These are phyloP conservation scores for Pisolithus orientalis DNA, from an alignment of 768 basidiomycete species.

Conservation along the genomic window DNA sequence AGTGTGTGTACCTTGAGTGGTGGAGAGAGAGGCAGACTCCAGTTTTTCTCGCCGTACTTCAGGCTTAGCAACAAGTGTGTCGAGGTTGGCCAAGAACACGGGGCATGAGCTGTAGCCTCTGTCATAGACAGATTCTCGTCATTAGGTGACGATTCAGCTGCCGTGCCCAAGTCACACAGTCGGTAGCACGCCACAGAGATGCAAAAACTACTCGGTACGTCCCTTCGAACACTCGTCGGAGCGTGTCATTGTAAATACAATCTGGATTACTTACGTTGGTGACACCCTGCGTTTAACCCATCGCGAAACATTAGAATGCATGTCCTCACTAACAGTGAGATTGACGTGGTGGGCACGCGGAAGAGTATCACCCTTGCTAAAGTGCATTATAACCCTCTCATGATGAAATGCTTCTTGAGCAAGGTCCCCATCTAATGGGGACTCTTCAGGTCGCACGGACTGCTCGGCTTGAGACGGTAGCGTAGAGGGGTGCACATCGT, in stretches of 20 bases:
- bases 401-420: conserved; percentile 7
- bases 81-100: conserved; percentile 40
- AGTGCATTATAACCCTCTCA: conserved; percentile 15
- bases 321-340: conserved; percentile 24
- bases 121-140: conserved; percentile 12
- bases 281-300: conserved; percentile 32
- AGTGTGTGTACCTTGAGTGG: conserved; percentile 31
- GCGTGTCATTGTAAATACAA: background rate
- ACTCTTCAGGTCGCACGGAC: background rate
- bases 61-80: conserved; percentile 16
- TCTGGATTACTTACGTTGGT: conserved; percentile 25
- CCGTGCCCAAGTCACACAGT: conserved; percentile 18
- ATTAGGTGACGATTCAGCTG: conserved; percentile 8
- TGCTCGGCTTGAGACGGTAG: no score
- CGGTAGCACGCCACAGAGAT: conserved; percentile 42
- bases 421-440: background rate
- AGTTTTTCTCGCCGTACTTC: conserved; percentile 4
- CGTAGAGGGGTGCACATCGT: no score
- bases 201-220: conserved; percentile 33
- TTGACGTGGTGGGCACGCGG: conserved; percentile 15
- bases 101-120: conserved; percentile 18
- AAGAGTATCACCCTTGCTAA: conserved; percentile 14
- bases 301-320: conserved; percentile 21
- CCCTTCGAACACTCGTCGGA: conserved; percentile 16
- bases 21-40: conserved; percentile 18